Percentiles rank a stretch among this genome's conserved stretches.
These are phyloP conservation scores for Acacia pycnantha DNA, from an alignment of 331 rosid species.

Conservation along the genomic window DNA sequence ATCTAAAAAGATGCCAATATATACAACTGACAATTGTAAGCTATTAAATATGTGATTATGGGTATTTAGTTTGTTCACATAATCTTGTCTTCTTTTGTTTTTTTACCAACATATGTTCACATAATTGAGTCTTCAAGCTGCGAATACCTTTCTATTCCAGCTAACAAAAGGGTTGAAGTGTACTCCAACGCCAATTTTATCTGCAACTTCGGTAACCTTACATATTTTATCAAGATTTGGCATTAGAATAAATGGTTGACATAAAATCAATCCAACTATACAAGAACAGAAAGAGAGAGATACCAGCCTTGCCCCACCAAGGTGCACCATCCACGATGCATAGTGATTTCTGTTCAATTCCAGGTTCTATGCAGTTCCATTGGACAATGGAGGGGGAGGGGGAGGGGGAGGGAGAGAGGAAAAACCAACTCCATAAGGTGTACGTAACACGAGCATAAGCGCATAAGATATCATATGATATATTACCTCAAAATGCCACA, in stretches of 20 bases:
- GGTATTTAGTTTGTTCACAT: slow-evolving; percentile 10
- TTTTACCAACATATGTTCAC: background rate
- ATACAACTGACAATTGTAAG: background rate
- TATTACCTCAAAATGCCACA: slow-evolving; percentile 89
- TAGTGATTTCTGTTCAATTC: slow-evolving; percentile 82
- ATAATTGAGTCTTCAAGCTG: slow-evolving; percentile 10
- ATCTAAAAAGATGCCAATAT: slow-evolving; percentile 1
- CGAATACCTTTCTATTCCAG: slow-evolving; percentile 79
- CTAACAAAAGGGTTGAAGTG: slow-evolving; percentile 90
- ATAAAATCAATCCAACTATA: background rate
- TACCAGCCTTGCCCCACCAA: slow-evolving; percentile 88
- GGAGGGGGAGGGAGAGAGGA: too few species aligned
- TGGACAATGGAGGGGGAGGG: background rate
- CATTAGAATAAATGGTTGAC: slow-evolving; percentile 16
- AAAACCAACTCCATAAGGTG: background rate
- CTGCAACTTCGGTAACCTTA: slow-evolving; percentile 78
- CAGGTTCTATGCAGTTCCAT: slow-evolving; percentile 58
- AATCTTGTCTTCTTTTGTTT: too few species aligned
- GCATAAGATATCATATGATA: slow-evolving; percentile 2
- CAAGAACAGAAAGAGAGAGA: slow-evolving; percentile 29
- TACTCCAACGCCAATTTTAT: slow-evolving; percentile 83
- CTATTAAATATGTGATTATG: slow-evolving; percentile 6
- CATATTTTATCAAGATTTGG: slow-evolving; percentile 27
- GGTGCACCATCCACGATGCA: slow-evolving; percentile 76
- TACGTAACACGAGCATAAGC: slow-evolving; percentile 2